Conservation (phyloP, 1,284 basidiomycete genomes). For the Boletus holoroseus region DNA sequence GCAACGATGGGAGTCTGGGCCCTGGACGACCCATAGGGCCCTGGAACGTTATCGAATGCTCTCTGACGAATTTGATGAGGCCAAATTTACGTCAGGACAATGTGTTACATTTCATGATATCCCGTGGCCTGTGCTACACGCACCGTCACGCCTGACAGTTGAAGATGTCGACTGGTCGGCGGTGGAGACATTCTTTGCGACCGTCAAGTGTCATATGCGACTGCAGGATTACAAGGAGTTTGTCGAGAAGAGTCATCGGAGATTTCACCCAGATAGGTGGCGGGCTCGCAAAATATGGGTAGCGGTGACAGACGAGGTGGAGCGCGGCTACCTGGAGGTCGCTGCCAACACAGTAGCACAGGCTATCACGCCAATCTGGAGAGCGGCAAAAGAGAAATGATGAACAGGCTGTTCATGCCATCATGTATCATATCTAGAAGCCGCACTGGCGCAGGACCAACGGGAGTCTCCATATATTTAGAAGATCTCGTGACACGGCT, state of each 20-base stretch:
- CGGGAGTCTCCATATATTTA: too few relatives aligned
- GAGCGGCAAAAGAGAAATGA: constrained; percentile 22
- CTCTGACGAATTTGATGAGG: constrained; percentile 56
- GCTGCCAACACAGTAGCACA: constrained; percentile 35
- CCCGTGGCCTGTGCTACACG: constrained; percentile 65
- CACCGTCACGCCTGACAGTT: constrained; percentile 46
- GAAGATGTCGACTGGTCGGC: constrained; percentile 64
- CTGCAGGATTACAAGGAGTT: constrained; percentile 55
- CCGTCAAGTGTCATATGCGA: constrained; percentile 47
- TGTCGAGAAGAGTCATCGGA: constrained; percentile 61
- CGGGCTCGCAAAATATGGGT: constrained; percentile 33
- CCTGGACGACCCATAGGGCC: constrained; percentile 56
- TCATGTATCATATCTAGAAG: too few relatives aligned
- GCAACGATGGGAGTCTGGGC: constrained; percentile 49
- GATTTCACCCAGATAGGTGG: constrained; percentile 38
- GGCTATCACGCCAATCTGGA: constrained; percentile 33
- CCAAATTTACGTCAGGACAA: constrained; percentile 47
- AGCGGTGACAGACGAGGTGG: constrained; percentile 30
- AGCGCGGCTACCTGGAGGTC: constrained; percentile 30
- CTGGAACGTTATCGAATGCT: constrained; percentile 58
- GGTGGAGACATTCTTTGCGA: constrained; percentile 64
- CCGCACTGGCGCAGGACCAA: too few relatives aligned
- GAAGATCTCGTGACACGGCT: too few relatives aligned
- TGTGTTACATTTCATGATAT: constrained; percentile 54
- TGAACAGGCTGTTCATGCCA: too few relatives aligned